Base-by-base conservation (phyloP, 345 rosid species). In the Gossypium herbaceum region DNA sequence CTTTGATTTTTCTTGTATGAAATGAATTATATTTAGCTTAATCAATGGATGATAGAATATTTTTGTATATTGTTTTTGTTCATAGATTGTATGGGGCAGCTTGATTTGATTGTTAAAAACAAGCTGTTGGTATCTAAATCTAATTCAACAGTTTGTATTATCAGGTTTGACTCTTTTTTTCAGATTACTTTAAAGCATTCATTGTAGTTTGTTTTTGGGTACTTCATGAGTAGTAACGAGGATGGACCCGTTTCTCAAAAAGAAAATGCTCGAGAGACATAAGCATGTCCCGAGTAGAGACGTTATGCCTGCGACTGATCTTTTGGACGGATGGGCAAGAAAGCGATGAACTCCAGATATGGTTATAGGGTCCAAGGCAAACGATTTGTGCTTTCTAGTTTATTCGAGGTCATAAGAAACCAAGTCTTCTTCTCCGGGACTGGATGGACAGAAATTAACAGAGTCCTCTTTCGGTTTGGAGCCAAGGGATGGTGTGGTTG, bases 241-340 rank as follows among this genome's bases (percentile, higher is more conserved):
- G 76, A 76, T 12, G 68, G 11, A 17, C 79, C 80, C 3, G 22
- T 54, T 72, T 74, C 81, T 27, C 80, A 75, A 27, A 29, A 65
- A 69, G 71, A 65, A 68, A 54, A 52, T 34, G 41, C 41, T 5
- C 7, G 41, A 34, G 41, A 3, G 17, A 73, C 72, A 72, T 84
- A 59, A 82, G 73, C 52, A 57, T 25, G 47, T 55, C 29, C 25
- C 69, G 25, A 76, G 60, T 59, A 76, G 79, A 80, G 95, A 87
- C 79, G 77, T 73, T 39, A 56, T 50, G 10, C 87, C 90, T 25
- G 82, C 80, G 58, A 5, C 82, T 84, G 92, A 88, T 70, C 88
- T 88, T 88, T 44, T 95, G 99, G 98, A 87, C 76, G 11, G 95
- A 91, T 75, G 99, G 99, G 75, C 22, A 86, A 19, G 76, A 82